Evolutionary conservation across 106 monocot species (phyloP).

Genomic region (Vanilla planifolia): DNA sequence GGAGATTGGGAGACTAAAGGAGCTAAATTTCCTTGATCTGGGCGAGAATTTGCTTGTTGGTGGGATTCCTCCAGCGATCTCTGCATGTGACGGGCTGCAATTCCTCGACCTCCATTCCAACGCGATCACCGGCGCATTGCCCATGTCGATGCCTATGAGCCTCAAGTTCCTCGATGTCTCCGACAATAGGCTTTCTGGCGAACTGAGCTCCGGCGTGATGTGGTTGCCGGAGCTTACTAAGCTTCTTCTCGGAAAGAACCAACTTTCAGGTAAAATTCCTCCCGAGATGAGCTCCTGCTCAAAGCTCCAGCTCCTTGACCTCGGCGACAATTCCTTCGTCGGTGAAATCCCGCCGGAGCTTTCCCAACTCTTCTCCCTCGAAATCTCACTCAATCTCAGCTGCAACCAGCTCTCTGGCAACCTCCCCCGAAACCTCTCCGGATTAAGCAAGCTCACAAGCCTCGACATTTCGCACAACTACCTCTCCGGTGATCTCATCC

Average conservation of each 20-base stretch:
- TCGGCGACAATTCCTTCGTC: constrained; percentile 64
- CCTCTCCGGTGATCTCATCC: constrained; percentile 51
- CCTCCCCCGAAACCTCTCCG: constrained; percentile 45
- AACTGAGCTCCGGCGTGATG: constrained; percentile 36
- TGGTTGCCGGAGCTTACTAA: constrained; percentile 60
- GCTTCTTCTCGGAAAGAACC: constrained; percentile 56
- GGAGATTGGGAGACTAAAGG: constrained; percentile 63
- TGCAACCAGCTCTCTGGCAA: constrained; percentile 66
- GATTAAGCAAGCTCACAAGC: constrained; percentile 45
- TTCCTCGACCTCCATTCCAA: constrained; percentile 85
- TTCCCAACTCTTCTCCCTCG: constrained; percentile 58
- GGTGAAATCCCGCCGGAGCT: constrained; percentile 62
- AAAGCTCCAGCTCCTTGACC: constrained; percentile 77
- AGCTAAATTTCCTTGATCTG: constrained; percentile 77
- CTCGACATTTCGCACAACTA: constrained; percentile 85
- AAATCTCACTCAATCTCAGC: constrained; percentile 88
- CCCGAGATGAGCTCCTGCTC: constrained; percentile 44
- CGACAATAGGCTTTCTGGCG: constrained; percentile 50
- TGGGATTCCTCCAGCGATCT: constrained; percentile 39
- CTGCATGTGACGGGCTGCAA: constrained; percentile 67
- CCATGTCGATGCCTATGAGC: constrained; percentile 39
- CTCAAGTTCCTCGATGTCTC: constrained; percentile 75
- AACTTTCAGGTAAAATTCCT: constrained; percentile 58
- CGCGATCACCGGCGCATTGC: constrained; percentile 41
- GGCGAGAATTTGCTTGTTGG: constrained; percentile 56